Evolutionary conservation across 2,329 filamentous ascomycete species (phyloP).

Genomic region (Scedosporium boydii): DNA sequence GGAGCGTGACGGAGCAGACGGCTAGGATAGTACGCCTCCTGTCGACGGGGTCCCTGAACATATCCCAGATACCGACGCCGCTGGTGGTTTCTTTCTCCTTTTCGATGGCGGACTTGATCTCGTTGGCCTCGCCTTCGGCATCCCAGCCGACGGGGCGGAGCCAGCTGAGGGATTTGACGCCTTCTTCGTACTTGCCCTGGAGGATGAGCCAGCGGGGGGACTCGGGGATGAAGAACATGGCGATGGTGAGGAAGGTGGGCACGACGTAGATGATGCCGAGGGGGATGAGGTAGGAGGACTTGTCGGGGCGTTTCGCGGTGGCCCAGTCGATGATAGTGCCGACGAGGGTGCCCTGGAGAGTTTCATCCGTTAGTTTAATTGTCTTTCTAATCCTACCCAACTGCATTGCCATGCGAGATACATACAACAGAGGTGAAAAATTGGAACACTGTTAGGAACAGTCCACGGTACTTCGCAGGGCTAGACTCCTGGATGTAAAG

Average conservation of each 20-base stretch:
- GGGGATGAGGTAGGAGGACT: conserved; percentile 22
- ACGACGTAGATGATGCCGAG: conserved; percentile 28
- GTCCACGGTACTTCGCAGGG: conserved; percentile 37
- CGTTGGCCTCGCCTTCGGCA: conserved; percentile 23
- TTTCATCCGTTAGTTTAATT: background rate
- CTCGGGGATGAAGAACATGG: conserved; percentile 27
- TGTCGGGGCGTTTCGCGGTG: conserved; percentile 19
- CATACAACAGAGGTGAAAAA: conserved; percentile 16
- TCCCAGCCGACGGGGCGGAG: conserved; percentile 20
- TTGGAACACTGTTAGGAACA: conserved; percentile 37
- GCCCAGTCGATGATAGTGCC: conserved; percentile 30
- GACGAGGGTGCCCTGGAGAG: conserved; percentile 32
- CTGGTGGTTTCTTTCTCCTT: conserved; percentile 23
- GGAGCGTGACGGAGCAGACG: conserved; percentile 30
- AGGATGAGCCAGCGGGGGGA: conserved; percentile 26
- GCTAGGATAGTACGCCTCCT: conserved; percentile 30
- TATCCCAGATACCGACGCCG: conserved; percentile 27
- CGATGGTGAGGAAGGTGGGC: conserved; percentile 23
- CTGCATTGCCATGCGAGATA: background rate
- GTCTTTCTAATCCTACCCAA: background rate
- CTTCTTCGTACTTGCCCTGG: conserved; percentile 2
- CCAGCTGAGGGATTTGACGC: conserved; percentile 2
- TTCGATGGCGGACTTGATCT: conserved; percentile 29
- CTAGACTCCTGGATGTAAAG: conserved; percentile 36
- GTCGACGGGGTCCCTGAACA: conserved; percentile 34